A percentile compares a stretch with the other conserved stretches of the same genome.
phyloP scores from a whole-genome alignment of 2,329 filamentous ascomycete genomes.

The Ceratocystis harringtonii region DNA sequence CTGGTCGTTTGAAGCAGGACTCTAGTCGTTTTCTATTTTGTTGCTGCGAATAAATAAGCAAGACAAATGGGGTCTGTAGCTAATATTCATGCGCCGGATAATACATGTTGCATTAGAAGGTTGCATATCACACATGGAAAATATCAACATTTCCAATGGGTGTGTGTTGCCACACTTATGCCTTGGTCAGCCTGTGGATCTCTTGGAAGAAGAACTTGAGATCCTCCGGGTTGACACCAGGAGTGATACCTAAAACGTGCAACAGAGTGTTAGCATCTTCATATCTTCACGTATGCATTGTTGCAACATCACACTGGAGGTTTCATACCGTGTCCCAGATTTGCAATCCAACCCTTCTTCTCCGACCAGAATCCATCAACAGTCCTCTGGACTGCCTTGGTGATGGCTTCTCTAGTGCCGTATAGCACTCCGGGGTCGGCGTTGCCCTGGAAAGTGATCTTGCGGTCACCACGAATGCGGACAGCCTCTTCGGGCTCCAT shows the following conservation, averaged over 20 bases:
- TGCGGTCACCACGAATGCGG: constrained; percentile 59
- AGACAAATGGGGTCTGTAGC: background rate
- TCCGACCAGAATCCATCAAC: constrained; percentile 65
- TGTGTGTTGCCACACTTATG: constrained; percentile 22
- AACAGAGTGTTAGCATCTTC: constrained; percentile 6
- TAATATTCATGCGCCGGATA: background rate
- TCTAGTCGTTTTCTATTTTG: background rate
- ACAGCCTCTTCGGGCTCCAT: constrained; percentile 77
- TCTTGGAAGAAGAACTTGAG: constrained; percentile 90
- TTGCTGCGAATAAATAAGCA: background rate
- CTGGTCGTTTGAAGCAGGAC: background rate
- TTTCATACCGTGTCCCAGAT: constrained; percentile 75
- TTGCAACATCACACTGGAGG: constrained; percentile 9
- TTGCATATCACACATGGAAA: too few species aligned
- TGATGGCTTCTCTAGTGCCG: constrained; percentile 67
- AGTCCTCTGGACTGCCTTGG: constrained; percentile 68
- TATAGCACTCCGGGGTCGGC: constrained; percentile 90
- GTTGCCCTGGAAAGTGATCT: constrained; percentile 77
- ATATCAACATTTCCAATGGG: too few species aligned
- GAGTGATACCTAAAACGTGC: constrained; percentile 58
- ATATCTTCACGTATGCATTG: constrained; percentile 17
- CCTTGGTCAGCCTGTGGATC: constrained; percentile 55
- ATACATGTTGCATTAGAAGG: background rate
- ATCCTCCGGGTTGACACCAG: constrained; percentile 84
- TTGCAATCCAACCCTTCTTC: constrained; percentile 88